Conservation (phyloP, 2,329 filamentous ascomycete species). For the Tolypocladium tropicale region DNA sequence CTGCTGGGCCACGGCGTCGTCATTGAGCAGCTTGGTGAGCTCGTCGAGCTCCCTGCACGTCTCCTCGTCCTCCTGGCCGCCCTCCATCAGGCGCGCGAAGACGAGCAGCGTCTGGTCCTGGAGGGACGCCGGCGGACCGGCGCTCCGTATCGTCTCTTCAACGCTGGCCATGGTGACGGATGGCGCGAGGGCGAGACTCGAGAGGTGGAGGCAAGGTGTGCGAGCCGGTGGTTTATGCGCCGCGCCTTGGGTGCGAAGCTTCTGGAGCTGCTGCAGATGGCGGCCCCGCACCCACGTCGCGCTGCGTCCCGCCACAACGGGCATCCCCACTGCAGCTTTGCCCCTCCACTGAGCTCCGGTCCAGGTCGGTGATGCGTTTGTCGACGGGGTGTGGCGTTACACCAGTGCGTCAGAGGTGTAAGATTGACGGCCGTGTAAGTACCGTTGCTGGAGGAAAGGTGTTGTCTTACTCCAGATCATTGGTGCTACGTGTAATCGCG, state of each 20-base stretch:
- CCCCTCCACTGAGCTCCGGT: too few relatives aligned
- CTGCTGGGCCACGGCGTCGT: slow-evolving; percentile 38
- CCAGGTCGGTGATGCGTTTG: too few relatives aligned
- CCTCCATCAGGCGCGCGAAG: slow-evolving; percentile 83
- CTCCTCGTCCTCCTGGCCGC: slow-evolving; percentile 71
- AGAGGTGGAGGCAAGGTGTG: background rate
- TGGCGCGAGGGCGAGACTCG: background rate
- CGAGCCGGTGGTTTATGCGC: background rate
- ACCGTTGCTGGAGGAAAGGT: too few relatives aligned
- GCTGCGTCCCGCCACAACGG: too few relatives aligned
- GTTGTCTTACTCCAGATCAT: too few relatives aligned
- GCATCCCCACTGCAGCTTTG: too few relatives aligned
- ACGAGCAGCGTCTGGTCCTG: slow-evolving; percentile 64
- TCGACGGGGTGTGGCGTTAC: too few relatives aligned
- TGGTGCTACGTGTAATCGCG: too few relatives aligned
- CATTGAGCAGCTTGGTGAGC: slow-evolving; percentile 49
- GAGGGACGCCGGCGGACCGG: slow-evolving; percentile 25
- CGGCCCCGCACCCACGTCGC: background rate
- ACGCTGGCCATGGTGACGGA: slow-evolving; percentile 21
- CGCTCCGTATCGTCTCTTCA: slow-evolving; percentile 19
- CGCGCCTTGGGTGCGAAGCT: background rate
- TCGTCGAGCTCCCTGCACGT: slow-evolving; percentile 49
- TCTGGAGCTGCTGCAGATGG: too few relatives aligned
- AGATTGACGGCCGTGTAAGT: too few relatives aligned
- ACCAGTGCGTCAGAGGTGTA: too few relatives aligned